Base-by-base conservation (phyloP, 805 yeast genomes). In the Sungouiozyma ichnusensis region DNA sequence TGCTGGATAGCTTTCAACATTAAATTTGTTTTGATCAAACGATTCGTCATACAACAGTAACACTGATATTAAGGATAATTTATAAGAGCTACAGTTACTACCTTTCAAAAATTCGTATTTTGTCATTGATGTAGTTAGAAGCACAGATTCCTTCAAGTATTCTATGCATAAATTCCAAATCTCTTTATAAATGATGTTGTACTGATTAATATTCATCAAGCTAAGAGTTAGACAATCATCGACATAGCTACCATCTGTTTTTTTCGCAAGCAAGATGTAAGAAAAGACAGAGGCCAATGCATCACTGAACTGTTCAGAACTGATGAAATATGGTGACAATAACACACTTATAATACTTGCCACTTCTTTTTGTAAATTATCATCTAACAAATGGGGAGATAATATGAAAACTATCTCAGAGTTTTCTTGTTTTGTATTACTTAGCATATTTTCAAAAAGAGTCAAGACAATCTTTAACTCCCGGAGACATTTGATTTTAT, bases 391-490 rank as follows among this genome's bases (percentile, higher is more conserved):
- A 33, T 37, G 46, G 13, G 27, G 34, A 3, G 54, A 40, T 11
- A 57, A 35, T 15, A 39, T 36, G 5, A 33, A 24, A 9, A 51
- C 20, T 16, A 54, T 16, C 13, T 35, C 11, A 2, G 39, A 24
- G 29, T 24, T 37, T 13, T 50, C 17, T 19, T 37, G 40, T 2
- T 38, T 35, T 20, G 43, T 43, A 7, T 40, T 9, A 8, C 24
- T 15, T 5, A 51, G 14, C 1, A n/a, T 4, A 11, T 36, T 29
- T 20, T 48, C 50, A 38, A 40, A 50, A 2, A 50, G 7, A 1
- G 52, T 36, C 4, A 57, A 16, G 3, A 55, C 8, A 6, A 41
- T 38, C 33, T 52, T 51, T 14, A 57, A 17, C 20, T 48, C 52
- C n/a, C 62, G 43, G 3, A 57, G 13, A 14, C 45, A 47, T 29